Base-by-base conservation (phyloP, 768 basidiomycete genomes). In the Pleurotus citrinopileatus region DNA sequence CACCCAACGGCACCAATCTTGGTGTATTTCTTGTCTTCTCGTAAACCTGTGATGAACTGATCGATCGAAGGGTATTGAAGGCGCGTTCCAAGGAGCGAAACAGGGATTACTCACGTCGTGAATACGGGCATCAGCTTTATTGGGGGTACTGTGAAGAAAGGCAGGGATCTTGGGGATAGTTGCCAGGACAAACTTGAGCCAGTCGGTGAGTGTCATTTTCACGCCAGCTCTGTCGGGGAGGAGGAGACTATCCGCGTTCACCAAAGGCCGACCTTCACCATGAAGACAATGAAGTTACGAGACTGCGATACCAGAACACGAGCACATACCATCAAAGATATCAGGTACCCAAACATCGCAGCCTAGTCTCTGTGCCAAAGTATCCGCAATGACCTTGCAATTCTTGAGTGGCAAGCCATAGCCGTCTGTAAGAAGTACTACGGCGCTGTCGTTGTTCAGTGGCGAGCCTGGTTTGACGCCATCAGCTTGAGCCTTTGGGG, bases 331-430 rank as follows among this genome's bases (percentile, higher is more conserved):
- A 46, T 69, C 63, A 57, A 83, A 83, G 34, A 78, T 55, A 63
- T 84, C 83, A 5, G 81, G 82, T 51, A 78, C 70, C 77, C 79
- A 83, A 22, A 82, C 81, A 59, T 84, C 82, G 53, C 80, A 78
- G 3, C 65, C 67, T 23, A 83, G 57, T 6, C 66, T 51, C 53
- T 72, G 66, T 8, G 78, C 72, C 15, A 79, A 65, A 27, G 63
- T 64, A 65, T 84, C 81, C 2, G 81, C 81, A 1, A 83, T 67
- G 46, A 84, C 69, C 61, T 78, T 82, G 60, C 64, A 71, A 55
- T 84, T 83, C 12, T 70, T 67, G 29, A 82, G 59, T 4, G 72
- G 67, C 1, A 83, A 66, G 1, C 81, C 83, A 59, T 82, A 85
- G n/a, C 70, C 72, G 52, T 84, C 81, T 0, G 78, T 80, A 42